phyloP scores from a whole-genome alignment of 192 early-diverging fungal species.

The Dissophora ornata region DNA sequence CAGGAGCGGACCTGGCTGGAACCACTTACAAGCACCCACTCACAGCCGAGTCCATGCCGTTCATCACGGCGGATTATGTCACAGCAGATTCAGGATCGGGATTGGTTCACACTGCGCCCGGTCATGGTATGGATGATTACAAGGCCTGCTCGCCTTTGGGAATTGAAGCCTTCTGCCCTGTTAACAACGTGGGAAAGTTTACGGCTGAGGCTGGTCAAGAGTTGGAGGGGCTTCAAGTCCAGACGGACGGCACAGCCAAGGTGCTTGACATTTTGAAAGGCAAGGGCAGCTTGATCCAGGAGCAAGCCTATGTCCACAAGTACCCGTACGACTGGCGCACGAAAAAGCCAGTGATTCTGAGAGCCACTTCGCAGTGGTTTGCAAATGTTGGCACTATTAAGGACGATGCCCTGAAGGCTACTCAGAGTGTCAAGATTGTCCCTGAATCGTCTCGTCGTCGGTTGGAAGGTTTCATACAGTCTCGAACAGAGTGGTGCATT shows the following conservation, averaged over 20 bases:
- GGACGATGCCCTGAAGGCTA: constrained; percentile 66
- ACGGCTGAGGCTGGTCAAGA: constrained; percentile 70
- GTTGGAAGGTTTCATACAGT: constrained; percentile 72
- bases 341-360: constrained; percentile 81
- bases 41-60: constrained; percentile 55
- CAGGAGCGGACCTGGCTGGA: constrained; percentile 65
- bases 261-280: constrained; percentile 66
- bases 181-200: constrained; percentile 75
- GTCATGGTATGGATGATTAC: constrained; percentile 88
- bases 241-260: constrained; percentile 66
- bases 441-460: constrained; percentile 65
- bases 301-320: constrained; percentile 71
- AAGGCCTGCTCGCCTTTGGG: constrained; percentile 66
- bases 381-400: constrained; percentile 75
- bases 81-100: constrained; percentile 76
- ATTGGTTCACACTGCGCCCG: constrained; percentile 86
- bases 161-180: constrained; percentile 75
- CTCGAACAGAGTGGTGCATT: constrained; percentile 85
- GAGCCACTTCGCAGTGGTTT: constrained; percentile 89
- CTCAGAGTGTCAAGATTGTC: constrained; percentile 66
- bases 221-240: constrained; percentile 72
- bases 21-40: constrained; percentile 68
- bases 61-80: constrained; percentile 75
- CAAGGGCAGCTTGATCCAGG: constrained; percentile 57
- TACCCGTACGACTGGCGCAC: constrained; percentile 90